Conservation (phyloP, 1,139 yeast genomes). For the Yamadazyma diddensiae region DNA sequence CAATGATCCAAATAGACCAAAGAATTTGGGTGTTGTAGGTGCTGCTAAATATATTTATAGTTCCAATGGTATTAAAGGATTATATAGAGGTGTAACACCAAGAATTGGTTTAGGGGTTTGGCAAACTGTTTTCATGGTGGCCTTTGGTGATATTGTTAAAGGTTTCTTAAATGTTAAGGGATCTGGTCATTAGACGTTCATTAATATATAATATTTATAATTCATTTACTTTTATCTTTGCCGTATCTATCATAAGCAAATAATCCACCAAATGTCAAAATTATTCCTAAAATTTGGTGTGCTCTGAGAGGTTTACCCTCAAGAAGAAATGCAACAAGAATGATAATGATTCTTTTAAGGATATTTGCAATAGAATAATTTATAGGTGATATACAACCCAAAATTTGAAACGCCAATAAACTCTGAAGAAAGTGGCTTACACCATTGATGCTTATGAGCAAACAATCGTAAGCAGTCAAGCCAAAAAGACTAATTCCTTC, state of each 20-base stretch:
- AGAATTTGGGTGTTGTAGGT: conserved; percentile 76
- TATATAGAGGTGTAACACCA: conserved; percentile 95
- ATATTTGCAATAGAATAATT: conserved; percentile 90
- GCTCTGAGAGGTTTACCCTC: conserved; percentile 58
- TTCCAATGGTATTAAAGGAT: conserved; percentile 82
- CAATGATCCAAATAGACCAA: conserved; percentile 90
- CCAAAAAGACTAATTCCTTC: conserved; percentile 29
- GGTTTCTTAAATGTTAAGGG: conserved; percentile 44
- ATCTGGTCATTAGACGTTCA: conserved; percentile 28
- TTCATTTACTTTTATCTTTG: too few species aligned
- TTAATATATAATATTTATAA: background rate
- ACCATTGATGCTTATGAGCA: conserved; percentile 59
- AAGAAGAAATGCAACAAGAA: conserved; percentile 75
- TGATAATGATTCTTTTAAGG: conserved; percentile 82
- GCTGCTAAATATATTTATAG: conserved; percentile 81
- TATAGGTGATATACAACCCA: conserved; percentile 83
- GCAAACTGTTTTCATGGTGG: conserved; percentile 99
- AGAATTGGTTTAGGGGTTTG: conserved; percentile 95
- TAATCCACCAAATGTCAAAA: conserved; percentile 63
- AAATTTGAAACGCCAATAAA: conserved; percentile 81
- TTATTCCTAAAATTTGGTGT: conserved; percentile 66
- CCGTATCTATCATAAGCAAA: conserved; percentile 63
- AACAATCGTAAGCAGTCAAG: conserved; percentile 30
- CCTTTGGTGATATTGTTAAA: conserved; percentile 85
- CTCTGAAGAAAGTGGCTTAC: conserved; percentile 82